These are phyloP conservation scores for Microthlaspi erraticum DNA, from an alignment of 345 rosid species.

Conservation along the genomic window DNA sequence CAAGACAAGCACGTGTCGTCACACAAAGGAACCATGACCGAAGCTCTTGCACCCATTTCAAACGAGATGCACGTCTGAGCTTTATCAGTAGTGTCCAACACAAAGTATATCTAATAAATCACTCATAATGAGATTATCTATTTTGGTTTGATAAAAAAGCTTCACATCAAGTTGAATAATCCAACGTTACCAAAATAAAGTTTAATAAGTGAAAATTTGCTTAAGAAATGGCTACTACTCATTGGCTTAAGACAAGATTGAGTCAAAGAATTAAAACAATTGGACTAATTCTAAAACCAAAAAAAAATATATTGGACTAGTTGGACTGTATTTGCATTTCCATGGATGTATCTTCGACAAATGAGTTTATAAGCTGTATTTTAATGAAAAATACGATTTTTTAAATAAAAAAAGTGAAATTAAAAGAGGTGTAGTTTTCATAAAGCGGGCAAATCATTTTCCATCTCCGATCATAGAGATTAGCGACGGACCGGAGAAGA, in stretches of 20 bases:
- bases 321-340: neutral
- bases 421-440: neutral
- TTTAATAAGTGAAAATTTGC: constrained; percentile 32
- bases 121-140: constrained; percentile 17
- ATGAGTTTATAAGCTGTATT: neutral
- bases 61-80: constrained; percentile 36
- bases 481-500: constrained; percentile 29
- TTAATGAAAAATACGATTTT: too few species aligned
- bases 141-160: constrained; percentile 36
- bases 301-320: too few species aligned
- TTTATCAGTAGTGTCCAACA: constrained; percentile 30
- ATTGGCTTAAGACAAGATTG: neutral
- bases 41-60: constrained; percentile 40
- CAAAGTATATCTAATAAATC: constrained; percentile 26
- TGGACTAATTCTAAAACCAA: too few species aligned
- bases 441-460: constrained; percentile 13
- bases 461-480: constrained; percentile 4
- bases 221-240: neutral
- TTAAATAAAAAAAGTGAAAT: too few species aligned
- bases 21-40: constrained; percentile 33
- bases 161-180: constrained; percentile 36
- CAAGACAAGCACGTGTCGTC: constrained; percentile 32
- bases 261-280: too few species aligned
- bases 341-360: constrained; percentile 13
- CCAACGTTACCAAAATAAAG: constrained; percentile 27